phyloP scores from a whole-genome alignment of 306 rosid genomes.

The Dalbergia cultrata region DNA sequence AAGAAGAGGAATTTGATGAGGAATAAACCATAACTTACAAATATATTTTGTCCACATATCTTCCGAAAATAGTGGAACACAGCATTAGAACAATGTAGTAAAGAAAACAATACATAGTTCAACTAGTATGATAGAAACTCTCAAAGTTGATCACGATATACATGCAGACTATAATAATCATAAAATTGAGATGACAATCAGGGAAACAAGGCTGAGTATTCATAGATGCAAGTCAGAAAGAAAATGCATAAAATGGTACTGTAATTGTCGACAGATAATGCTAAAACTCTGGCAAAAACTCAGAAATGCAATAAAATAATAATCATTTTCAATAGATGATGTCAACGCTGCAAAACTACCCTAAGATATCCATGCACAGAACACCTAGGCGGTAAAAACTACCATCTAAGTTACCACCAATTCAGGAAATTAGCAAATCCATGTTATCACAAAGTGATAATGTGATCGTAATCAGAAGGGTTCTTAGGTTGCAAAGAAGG shows the following conservation, averaged over 20 bases:
- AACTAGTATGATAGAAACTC: neutral
- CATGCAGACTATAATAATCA: too few species aligned
- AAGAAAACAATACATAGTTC: neutral
- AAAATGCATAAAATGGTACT: too few species aligned
- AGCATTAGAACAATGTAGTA: neutral
- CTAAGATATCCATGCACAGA: neutral
- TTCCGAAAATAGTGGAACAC: neutral
- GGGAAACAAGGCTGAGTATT: too few species aligned
- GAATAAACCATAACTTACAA: too few species aligned
- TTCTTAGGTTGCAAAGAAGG: slow-evolving; percentile 18
- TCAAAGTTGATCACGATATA: neutral
- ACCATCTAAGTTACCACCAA: neutral
- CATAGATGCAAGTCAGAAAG: too few species aligned
- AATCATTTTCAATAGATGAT: neutral
- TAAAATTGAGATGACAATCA: too few species aligned
- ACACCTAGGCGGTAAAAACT: slow-evolving; percentile 6
- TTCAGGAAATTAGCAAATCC: neutral
- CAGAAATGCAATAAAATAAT: too few species aligned
- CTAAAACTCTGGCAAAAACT: too few species aligned
- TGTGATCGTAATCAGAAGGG: neutral
- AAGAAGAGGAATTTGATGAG: neutral
- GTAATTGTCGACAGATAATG: too few species aligned
- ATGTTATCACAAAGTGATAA: neutral
- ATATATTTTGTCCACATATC: too few species aligned
- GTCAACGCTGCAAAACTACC: neutral